Conservation (phyloP, 208 protist genomes). For the Crithidia fasciculata region DNA sequence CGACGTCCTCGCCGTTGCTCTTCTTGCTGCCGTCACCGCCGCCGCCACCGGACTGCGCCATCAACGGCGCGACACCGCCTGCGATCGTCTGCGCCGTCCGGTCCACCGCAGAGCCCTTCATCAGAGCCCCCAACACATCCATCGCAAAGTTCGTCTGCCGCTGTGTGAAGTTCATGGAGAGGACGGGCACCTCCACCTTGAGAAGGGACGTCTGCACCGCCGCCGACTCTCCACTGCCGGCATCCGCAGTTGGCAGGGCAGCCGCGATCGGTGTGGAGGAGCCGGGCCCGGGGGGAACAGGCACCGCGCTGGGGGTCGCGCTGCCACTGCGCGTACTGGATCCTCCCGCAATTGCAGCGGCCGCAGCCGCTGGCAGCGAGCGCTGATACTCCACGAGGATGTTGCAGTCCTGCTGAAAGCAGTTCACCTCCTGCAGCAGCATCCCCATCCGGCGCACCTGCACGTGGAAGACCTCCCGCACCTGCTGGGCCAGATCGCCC, state of each 20-base stretch:
- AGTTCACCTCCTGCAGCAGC: slow-evolving; percentile 35
- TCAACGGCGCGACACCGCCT: not conserved
- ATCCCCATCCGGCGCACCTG: slow-evolving; percentile 37
- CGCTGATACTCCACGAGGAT: slow-evolving; percentile 40
- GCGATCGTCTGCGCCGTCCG: slow-evolving; percentile 1
- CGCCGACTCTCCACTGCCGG: not conserved
- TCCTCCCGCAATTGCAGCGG: not conserved
- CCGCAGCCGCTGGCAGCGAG: slow-evolving; percentile 3
- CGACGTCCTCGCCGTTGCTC: not conserved
- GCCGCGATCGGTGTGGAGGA: not conserved
- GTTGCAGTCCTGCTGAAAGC: slow-evolving; percentile 47
- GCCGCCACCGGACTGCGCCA: not conserved
- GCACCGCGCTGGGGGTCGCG: not conserved
- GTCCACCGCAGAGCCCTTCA: slow-evolving; percentile 23
- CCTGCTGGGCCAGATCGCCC: not conserved
- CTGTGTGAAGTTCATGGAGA: slow-evolving; percentile 42
- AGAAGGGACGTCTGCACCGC: slow-evolving; percentile 23
- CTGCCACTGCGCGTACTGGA: not conserved
- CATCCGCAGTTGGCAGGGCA: not conserved
- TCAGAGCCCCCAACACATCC: slow-evolving; percentile 65
- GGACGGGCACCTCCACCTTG: slow-evolving; percentile 29
- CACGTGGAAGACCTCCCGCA: slow-evolving; percentile 37
- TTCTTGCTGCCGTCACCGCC: not conserved
- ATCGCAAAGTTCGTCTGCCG: slow-evolving; percentile 65
- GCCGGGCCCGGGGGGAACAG: slow-evolving; percentile 4